Evolutionary conservation across 169 alveolate genomes (phyloP), one percentile per base, ranked within the genome.

Genomic region (Pseudocohnilembus persalinus): DNA sequence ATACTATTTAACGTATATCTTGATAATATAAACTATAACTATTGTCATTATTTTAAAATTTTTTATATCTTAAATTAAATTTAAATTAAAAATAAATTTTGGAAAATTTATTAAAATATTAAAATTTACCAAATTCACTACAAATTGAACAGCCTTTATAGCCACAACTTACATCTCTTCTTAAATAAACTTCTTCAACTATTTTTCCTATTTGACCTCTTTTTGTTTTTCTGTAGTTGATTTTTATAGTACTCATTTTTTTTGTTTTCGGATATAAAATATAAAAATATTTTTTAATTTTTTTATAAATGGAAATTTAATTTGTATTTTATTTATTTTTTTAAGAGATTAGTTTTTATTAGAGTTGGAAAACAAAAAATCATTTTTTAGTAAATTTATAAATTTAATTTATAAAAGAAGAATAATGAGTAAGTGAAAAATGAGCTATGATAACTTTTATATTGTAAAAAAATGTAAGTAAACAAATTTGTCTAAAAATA

Each of bases 101-200:
- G 74, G 63, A 68, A 73, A 49, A n/a, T 63, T 28, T 32, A 83
- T 77, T 83, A 72, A 34, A 73, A 79, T 29, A 35, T 73, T 34
- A 74, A 49, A 28, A 29, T 28, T 64, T 30, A 35, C 76, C 80
- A 31, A 68, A 73, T 28, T 63, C 29, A 27, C 64, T 84, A 79
- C 95, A 93, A 35, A 73, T 31, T 29, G 85, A 64, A 80, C 96
- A 92, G 24, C 77, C 86, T 30, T 31, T 73, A n/a, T 90, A 30
- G 15, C 94, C 94, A 73, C 97, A 94, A 16, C 87, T 74, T 28
- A 95, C 91, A 87, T 95, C 97, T 34, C 92, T 92, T 35, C 98
- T 81, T 20, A 94, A 74, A 83, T 97, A 97, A 26, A 94, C 83
- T 89, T 95, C 98, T 1, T 89, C 84, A 6, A 93, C 91, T 20